Evolutionary conservation across 1,284 basidiomycete genomes (phyloP).

Genomic region (Clitocybe nebularis): DNA sequence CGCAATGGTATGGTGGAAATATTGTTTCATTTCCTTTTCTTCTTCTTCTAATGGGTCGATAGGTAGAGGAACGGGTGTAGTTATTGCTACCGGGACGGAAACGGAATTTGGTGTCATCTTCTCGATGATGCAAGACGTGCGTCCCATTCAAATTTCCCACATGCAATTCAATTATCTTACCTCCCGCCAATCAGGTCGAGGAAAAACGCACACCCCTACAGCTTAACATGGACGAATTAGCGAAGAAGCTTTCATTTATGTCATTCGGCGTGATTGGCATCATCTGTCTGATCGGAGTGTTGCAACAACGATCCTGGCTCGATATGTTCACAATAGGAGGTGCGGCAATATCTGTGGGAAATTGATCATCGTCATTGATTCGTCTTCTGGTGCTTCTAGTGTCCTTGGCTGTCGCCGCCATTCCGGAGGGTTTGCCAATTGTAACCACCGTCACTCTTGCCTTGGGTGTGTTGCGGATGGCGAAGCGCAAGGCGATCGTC

Average conservation of each 20-base stretch:
- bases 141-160: slow-evolving; percentile 30
- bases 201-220: slow-evolving; percentile 94
- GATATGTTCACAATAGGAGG: slow-evolving; percentile 99
- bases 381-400: slow-evolving; percentile 47
- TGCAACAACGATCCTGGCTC: slow-evolving; percentile 87
- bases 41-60: slow-evolving; percentile 7
- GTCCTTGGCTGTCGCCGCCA: slow-evolving; percentile 94
- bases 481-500: slow-evolving; percentile 92
- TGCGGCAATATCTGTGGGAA: slow-evolving; percentile 30
- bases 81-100: slow-evolving; percentile 85
- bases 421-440: slow-evolving; percentile 95
- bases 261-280: slow-evolving; percentile 93
- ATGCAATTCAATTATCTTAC: not conserved
- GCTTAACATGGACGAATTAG: slow-evolving; percentile 94
- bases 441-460: slow-evolving; percentile 97
- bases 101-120: slow-evolving; percentile 98
- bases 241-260: slow-evolving; percentile 85
- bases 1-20: slow-evolving; percentile 86
- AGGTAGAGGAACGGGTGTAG: slow-evolving; percentile 85
- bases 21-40: slow-evolving; percentile 18
- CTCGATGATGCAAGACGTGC: slow-evolving; percentile 95
- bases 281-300: slow-evolving; percentile 88
- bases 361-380: not conserved
- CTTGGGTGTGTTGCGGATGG: slow-evolving; percentile 91
- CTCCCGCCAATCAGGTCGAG: slow-evolving; percentile 69